phyloP scores from a whole-genome alignment of 2,329 filamentous ascomycete genomes.

The Huntiella abstrusa region DNA sequence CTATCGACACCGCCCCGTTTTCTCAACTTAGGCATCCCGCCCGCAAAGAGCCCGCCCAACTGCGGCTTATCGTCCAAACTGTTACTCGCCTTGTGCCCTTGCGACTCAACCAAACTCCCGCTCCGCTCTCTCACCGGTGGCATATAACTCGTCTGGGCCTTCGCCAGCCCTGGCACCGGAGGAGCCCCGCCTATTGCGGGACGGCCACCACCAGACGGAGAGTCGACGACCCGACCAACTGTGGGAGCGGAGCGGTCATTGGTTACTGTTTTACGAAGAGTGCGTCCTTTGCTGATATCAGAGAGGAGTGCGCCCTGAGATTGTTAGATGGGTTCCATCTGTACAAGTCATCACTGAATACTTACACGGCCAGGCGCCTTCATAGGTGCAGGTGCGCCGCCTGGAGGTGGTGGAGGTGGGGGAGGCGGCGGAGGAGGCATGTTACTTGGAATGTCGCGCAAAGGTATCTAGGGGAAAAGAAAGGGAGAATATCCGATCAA shows the following conservation, averaged over 20 bases:
- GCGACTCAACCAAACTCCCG: slow-evolving; percentile 55
- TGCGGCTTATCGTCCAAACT: slow-evolving; percentile 50
- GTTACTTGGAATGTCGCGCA: slow-evolving; percentile 19
- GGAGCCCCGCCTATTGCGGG: slow-evolving; percentile 58
- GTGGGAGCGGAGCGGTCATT: slow-evolving; percentile 81
- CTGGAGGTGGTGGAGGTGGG: slow-evolving; percentile 44
- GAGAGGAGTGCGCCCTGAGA: slow-evolving; percentile 62
- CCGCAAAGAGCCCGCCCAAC: slow-evolving; percentile 72
- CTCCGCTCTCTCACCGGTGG: slow-evolving; percentile 66
- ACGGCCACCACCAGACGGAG: slow-evolving; percentile 30
- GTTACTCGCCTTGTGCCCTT: slow-evolving; percentile 15
- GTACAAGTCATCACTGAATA: not conserved
- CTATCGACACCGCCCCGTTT: slow-evolving; percentile 68
- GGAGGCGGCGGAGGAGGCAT: slow-evolving; percentile 52
- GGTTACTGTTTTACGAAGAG: slow-evolving; percentile 68
- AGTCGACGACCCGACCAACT: slow-evolving; percentile 28
- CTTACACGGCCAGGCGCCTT: slow-evolving; percentile 40
- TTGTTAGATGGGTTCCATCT: slow-evolving; percentile 10
- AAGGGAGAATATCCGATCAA: no score
- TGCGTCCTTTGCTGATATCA: slow-evolving; percentile 68
- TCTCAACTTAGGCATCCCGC: slow-evolving; percentile 86
- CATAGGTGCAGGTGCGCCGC: slow-evolving; percentile 42
- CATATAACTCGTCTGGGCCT: slow-evolving; percentile 47
- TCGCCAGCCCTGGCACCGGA: slow-evolving; percentile 31
- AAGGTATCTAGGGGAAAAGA: no score